Conservation (phyloP, 305 asterid genomes). For the Fraxinus greggii region DNA sequence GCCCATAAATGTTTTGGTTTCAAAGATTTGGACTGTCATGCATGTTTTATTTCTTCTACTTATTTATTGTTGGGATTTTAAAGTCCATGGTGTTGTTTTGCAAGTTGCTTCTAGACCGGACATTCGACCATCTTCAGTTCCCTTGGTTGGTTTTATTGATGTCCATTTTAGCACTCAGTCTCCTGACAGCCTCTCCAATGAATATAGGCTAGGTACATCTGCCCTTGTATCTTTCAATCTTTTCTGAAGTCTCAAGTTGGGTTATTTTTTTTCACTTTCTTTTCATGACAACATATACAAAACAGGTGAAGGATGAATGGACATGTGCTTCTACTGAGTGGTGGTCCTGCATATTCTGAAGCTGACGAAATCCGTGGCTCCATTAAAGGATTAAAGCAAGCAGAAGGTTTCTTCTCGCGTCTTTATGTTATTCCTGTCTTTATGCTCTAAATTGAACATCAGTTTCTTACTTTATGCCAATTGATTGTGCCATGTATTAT, state of each 20-base stretch:
- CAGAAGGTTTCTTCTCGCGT: conserved; percentile 41
- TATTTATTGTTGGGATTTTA: neutral
- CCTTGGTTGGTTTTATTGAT: conserved; percentile 50
- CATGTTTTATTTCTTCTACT: neutral
- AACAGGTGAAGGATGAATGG: conserved; percentile 59
- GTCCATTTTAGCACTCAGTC: conserved; percentile 2
- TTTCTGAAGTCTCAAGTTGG: conserved; percentile 2
- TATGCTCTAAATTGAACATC: neutral
- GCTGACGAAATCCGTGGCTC: conserved; percentile 32
- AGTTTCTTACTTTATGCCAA: conserved; percentile 3
- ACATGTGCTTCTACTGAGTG: conserved; percentile 33
- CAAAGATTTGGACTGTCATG: neutral
- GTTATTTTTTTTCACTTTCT: neutral
- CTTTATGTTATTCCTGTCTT: neutral
- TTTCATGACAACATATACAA: conserved; percentile 52
- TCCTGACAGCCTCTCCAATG: neutral
- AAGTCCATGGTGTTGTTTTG: conserved; percentile 40
- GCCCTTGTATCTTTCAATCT: neutral
- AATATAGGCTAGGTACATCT: neutral
- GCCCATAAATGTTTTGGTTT: conserved; percentile 1
- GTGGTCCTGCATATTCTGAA: conserved; percentile 44
- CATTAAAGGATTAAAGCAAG: conserved; percentile 47
- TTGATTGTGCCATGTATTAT: neutral
- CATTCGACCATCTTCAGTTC: conserved; percentile 46
- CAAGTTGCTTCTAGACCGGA: conserved; percentile 45